Base-by-base conservation (phyloP, 2,329 filamentous ascomycete genomes). In the Geosmithia putterillii region DNA sequence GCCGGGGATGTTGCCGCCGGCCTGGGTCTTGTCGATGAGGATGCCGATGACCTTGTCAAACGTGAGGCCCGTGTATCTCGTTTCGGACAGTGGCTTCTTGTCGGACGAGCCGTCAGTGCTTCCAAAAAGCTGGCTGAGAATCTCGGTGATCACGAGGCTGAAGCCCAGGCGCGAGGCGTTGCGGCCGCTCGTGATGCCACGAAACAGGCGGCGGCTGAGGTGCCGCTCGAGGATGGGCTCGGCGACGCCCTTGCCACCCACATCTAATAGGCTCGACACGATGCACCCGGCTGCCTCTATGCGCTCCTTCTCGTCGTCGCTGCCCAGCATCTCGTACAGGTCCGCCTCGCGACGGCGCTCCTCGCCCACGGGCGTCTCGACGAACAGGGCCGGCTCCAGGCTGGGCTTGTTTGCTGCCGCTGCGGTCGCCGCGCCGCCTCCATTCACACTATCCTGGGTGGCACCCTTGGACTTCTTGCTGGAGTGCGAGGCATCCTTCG, bases 141-240 rank as follows among this genome's bases (percentile, higher is more conserved):
- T 66, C 61, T 95, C 89, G 0, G 88, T 83, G 51, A 96, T 66
- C 0, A 90, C 90, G 44, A 95, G 72, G 43, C 87, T 94, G 59
- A 94, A 95, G 3, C 92, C 92, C 42, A 92, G 67, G 21, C 92
- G 76, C 17, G 90, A 87, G 12, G 86, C 86, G 65, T 95, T 95
- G 45, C 87, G 81, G 44, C 87, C 83, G 58, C 88, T 95, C 47
- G 89, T 88, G 17, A 96, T 77, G 36, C 92, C 92, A 44, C 86
- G 79, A 59, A 95, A 86, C 34, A 98, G 69, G 21, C 83, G 74
- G 56, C 76, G 75, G 49, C 78, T 74, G 23, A 82, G 63, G 51
- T 82, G 78, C 46, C 75, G 65, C 50, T 70, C 59, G 14, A 82
- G 63, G 2, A 75, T 70, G 1, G 63, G 52, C 55, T 81, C 75